Conservation (phyloP, 73 alveolate genomes). For the Stentor coeruleus region DNA sequence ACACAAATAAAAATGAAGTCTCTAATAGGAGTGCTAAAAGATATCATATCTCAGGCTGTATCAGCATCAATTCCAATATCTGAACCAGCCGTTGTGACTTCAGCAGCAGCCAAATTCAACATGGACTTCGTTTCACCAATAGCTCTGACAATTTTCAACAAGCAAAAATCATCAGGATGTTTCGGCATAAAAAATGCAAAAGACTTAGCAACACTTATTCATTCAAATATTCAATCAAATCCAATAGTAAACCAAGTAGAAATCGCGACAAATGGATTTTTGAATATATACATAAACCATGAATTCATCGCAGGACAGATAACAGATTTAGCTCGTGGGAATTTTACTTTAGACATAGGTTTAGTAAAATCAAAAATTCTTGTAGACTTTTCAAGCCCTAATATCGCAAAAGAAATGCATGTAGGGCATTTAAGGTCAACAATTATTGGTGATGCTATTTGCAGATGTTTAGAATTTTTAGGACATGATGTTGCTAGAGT, state of each 20-base stretch:
- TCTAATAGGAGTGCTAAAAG: background rate
- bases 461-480: constrained; percentile 96
- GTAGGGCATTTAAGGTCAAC: constrained; percentile 99
- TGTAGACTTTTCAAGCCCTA: constrained; percentile 99
- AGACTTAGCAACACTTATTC: constrained; percentile 61
- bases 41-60: background rate
- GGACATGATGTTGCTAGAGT: constrained; percentile 93
- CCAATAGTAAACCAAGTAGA: constrained; percentile 35
- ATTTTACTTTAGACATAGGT: constrained; percentile 34
- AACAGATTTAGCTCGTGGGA: constrained; percentile 35
- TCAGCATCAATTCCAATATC: background rate
- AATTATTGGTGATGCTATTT: constrained; percentile 95
- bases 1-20: constrained; percentile 15
- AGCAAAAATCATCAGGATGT: constrained; percentile 62
- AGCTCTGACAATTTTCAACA: constrained; percentile 72
- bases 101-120: constrained; percentile 27
- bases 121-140: constrained; percentile 71
- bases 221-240: constrained; percentile 45
- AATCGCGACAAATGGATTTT: constrained; percentile 38
- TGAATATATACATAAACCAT: constrained; percentile 44
- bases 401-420: constrained; percentile 99
- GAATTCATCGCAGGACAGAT: constrained; percentile 49
- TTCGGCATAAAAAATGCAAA: constrained; percentile 55
- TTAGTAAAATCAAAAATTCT: constrained; percentile 60
- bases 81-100: background rate